Percentiles rank a stretch among this genome's conserved stretches.
Evolutionary conservation across 1,284 basidiomycete genomes (phyloP).

Genomic region (Austroboletus niveus): DNA sequence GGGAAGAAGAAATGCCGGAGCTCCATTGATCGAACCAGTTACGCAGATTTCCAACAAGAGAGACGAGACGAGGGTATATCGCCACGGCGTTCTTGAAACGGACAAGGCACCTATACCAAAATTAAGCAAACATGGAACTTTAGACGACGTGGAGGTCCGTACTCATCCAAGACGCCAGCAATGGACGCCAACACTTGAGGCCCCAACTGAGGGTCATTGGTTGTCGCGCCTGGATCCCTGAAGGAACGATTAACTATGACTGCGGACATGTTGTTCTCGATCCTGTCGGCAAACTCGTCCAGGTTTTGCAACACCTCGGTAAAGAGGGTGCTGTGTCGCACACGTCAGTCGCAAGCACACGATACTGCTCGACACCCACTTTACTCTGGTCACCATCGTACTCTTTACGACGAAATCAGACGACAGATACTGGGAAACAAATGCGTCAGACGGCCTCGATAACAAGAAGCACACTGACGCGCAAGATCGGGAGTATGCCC

Average conservation of each 20-base stretch:
- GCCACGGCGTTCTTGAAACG: conserved; percentile 57
- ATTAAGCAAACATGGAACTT: no score
- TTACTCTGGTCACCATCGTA: conserved; percentile 51
- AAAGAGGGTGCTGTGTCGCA: conserved; percentile 48
- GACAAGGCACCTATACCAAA: conserved; percentile 45
- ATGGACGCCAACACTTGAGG: conserved; percentile 48
- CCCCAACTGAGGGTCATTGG: conserved; percentile 31
- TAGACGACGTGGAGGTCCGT: conserved; percentile 13
- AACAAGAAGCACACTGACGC: conserved; percentile 37
- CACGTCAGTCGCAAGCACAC: conserved; percentile 2
- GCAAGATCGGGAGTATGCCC: conserved; percentile 55
- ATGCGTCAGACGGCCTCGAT: neutral
- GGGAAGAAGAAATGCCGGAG: conserved; percentile 34
- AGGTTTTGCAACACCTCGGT: conserved; percentile 52
- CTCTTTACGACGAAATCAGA: conserved; percentile 64
- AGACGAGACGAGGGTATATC: conserved; percentile 44
- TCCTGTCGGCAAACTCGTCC: conserved; percentile 39
- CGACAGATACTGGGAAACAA: conserved; percentile 50
- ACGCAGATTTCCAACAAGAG: conserved; percentile 42
- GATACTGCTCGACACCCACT: conserved; percentile 38
- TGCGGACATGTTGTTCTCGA: conserved; percentile 43
- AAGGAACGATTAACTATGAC: conserved; percentile 42
- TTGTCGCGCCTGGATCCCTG: conserved; percentile 34
- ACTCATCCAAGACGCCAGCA: conserved; percentile 53
- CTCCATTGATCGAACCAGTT: conserved; percentile 50